Evolutionary conservation across 2,329 filamentous ascomycete species (phyloP).

Genomic region (Macrophomina tecta): DNA sequence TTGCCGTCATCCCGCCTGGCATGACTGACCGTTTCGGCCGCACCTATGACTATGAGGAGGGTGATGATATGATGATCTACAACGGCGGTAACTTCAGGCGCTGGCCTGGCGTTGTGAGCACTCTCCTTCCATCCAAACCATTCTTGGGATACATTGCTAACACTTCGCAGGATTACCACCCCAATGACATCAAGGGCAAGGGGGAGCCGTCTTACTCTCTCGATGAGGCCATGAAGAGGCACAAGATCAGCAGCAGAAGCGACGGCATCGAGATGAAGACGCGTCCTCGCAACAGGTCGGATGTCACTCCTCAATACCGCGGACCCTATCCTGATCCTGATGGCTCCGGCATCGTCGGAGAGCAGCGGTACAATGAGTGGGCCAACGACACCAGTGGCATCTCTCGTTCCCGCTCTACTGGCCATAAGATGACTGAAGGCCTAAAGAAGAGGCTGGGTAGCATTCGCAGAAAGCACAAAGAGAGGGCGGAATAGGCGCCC

Average conservation of each 20-base stretch:
- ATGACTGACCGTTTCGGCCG: constrained; percentile 70
- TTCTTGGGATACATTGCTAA: constrained; percentile 28
- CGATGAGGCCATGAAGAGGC: constrained; percentile 70
- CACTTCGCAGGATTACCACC: constrained; percentile 63
- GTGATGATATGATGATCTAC: constrained; percentile 84
- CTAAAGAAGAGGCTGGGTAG: constrained; percentile 57
- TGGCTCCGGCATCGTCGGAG: constrained; percentile 37
- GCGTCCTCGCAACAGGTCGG: constrained; percentile 45
- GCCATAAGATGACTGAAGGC: constrained; percentile 44
- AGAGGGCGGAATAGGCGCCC: background rate
- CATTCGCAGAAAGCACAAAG: constrained; percentile 45
- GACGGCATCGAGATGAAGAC: constrained; percentile 54
- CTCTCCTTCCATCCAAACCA: background rate
- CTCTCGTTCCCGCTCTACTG: constrained; percentile 44
- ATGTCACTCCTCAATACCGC: constrained; percentile 42
- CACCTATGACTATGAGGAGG: constrained; percentile 80
- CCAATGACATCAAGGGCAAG: constrained; percentile 82
- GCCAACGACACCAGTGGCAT: constrained; percentile 36
- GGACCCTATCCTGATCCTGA: constrained; percentile 39
- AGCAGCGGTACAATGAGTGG: constrained; percentile 28
- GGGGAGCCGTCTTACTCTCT: constrained; percentile 76
- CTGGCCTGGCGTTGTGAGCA: constrained; percentile 73
- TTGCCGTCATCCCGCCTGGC: constrained; percentile 77
- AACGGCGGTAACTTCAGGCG: constrained; percentile 81
- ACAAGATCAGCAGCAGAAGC: constrained; percentile 51